Conservation (phyloP, 148 eudicot genomes). For the Agrostemma githago region DNA sequence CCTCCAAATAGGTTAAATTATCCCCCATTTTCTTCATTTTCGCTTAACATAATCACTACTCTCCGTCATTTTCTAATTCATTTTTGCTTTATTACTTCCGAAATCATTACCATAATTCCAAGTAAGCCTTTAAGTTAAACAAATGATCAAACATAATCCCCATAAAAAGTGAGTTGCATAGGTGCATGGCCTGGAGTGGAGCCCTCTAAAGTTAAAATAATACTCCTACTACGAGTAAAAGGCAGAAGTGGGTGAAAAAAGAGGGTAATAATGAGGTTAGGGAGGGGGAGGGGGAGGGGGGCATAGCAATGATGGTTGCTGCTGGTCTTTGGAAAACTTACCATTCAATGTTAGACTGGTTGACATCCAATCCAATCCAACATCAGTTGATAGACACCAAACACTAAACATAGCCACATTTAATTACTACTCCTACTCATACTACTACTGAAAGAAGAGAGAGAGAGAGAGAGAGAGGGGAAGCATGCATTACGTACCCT, state of each 20-base stretch:
- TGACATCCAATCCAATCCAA: slow-evolving; percentile 22
- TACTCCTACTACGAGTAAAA: no score
- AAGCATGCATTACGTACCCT: slow-evolving; percentile 45
- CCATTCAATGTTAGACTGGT: slow-evolving; percentile 17
- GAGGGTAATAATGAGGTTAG: slow-evolving; percentile 6
- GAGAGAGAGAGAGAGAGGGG: slow-evolving; percentile 14
- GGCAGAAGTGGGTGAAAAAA: not conserved
- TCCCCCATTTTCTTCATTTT: no score
- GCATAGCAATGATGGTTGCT: slow-evolving; percentile 25
- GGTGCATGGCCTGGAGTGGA: slow-evolving; percentile 16
- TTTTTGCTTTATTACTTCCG: no score
- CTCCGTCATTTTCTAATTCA: no score
- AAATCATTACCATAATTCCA: no score
- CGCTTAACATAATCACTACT: no score
- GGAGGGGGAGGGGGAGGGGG: not conserved
- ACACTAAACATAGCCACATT: not conserved
- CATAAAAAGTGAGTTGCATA: slow-evolving; percentile 15
- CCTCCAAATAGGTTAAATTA: no score
- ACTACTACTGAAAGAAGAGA: no score
- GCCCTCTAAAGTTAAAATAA: not conserved
- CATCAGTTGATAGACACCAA: not conserved
- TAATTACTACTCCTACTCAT: not conserved
- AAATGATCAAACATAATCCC: slow-evolving; percentile 3
- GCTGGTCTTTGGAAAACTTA: slow-evolving; percentile 25
- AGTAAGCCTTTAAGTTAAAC: no score